Conservation (phyloP, 805 yeast species). For the Teunomyces lycoperdinae region DNA sequence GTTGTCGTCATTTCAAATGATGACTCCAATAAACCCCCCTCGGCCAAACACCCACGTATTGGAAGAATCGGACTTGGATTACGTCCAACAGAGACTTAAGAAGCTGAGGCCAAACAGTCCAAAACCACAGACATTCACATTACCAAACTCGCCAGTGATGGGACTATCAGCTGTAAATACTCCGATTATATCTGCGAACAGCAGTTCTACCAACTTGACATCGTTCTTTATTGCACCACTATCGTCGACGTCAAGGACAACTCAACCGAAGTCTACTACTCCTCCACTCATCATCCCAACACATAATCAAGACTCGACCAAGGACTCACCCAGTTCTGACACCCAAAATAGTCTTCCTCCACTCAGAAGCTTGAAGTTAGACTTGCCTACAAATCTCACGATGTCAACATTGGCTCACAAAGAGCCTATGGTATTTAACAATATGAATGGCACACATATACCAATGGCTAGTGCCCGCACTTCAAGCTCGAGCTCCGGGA, state of each 20-base stretch:
- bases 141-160: slow-evolving; percentile 44
- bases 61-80: slow-evolving; percentile 48
- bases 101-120: slow-evolving; percentile 54
- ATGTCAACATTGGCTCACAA: slow-evolving; percentile 15
- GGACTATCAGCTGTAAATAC: slow-evolving; percentile 39
- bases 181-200: slow-evolving; percentile 42
- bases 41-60: slow-evolving; percentile 17
- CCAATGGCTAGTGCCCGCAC: slow-evolving; percentile 8
- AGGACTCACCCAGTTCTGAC: slow-evolving; percentile 8
- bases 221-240: slow-evolving; percentile 34
- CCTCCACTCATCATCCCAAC: slow-evolving; percentile 4
- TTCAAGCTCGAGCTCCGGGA: slow-evolving; percentile 17
- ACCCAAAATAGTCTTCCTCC: slow-evolving; percentile 39
- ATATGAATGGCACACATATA: not conserved
- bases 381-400: slow-evolving; percentile 44
- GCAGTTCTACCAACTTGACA: slow-evolving; percentile 37
- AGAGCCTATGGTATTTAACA: slow-evolving; percentile 7
- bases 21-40: slow-evolving; percentile 14
- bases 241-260: not conserved
- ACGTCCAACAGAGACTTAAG: slow-evolving; percentile 43
- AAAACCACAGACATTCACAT: slow-evolving; percentile 28
- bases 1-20: slow-evolving; percentile 51
- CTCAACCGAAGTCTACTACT: slow-evolving; percentile 4
- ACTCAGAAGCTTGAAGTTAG: slow-evolving; percentile 48
- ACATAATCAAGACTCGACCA: slow-evolving; percentile 9